These are phyloP conservation scores for Aspergillus hiratsukae DNA, from an alignment of 2,329 filamentous ascomycete species.

Conservation along the genomic window DNA sequence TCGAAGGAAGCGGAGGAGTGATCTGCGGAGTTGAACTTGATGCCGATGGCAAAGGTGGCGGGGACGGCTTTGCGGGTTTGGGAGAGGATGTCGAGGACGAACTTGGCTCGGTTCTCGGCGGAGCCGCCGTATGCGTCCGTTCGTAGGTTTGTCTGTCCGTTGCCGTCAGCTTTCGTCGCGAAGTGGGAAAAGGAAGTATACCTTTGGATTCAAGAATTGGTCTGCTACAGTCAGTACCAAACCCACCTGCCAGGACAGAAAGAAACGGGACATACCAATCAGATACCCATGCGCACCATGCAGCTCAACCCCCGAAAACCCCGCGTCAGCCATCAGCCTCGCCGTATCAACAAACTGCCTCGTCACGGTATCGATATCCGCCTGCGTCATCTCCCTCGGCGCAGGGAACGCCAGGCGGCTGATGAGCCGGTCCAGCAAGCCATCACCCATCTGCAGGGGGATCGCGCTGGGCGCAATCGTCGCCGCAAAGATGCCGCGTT, in stretches of 20 bases:
- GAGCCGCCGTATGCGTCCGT: slow-evolving; percentile 48
- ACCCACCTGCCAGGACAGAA: background rate
- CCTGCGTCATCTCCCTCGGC: slow-evolving; percentile 52
- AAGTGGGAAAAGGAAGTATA: slow-evolving; percentile 10
- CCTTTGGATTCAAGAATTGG: slow-evolving; percentile 36
- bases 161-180: no score
- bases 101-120: slow-evolving; percentile 42
- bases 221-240: slow-evolving; percentile 17
- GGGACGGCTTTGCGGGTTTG: slow-evolving; percentile 42
- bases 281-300: slow-evolving; percentile 52
- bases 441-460: slow-evolving; percentile 37
- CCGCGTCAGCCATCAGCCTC: slow-evolving; percentile 45
- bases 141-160: slow-evolving; percentile 40
- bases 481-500: slow-evolving; percentile 27
- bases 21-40: slow-evolving; percentile 51
- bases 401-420: slow-evolving; percentile 39
- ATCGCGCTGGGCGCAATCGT: slow-evolving; percentile 38
- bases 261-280: slow-evolving; percentile 36
- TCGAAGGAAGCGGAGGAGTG: slow-evolving; percentile 35
- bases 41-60: slow-evolving; percentile 41
- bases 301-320: slow-evolving; percentile 52
- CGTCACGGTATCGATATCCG: slow-evolving; percentile 53
- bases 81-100: slow-evolving; percentile 44
- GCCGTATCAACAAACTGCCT: slow-evolving; percentile 52
- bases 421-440: slow-evolving; percentile 32